Evolutionary conservation across 2,329 filamentous ascomycete genomes (phyloP).

Genomic region (Pyrenophora teres): DNA sequence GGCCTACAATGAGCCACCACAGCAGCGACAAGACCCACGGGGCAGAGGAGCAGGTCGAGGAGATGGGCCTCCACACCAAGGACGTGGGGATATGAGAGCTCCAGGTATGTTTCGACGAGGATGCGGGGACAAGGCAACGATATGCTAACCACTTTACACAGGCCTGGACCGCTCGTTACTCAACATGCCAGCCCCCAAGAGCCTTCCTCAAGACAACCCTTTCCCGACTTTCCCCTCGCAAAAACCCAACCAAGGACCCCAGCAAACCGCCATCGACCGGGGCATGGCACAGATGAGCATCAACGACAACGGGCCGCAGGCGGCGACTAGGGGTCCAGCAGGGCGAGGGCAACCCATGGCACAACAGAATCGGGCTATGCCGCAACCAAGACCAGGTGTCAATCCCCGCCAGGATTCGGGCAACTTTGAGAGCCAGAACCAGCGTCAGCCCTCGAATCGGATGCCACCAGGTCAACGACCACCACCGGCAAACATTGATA

Average conservation of each 20-base stretch:
- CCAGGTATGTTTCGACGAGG: slow-evolving; percentile 30
- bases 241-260: slow-evolving; percentile 19
- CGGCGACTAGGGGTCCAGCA: slow-evolving; percentile 22
- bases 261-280: slow-evolving; percentile 35
- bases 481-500: slow-evolving; percentile 29
- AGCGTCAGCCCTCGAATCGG: slow-evolving; percentile 32
- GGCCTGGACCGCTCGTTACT: slow-evolving; percentile 39
- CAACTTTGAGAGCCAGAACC: slow-evolving; percentile 39
- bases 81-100: slow-evolving; percentile 32
- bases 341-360: slow-evolving; percentile 30
- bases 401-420: slow-evolving; percentile 43
- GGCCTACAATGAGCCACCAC: slow-evolving; percentile 29
- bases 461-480: slow-evolving; percentile 31
- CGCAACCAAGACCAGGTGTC: slow-evolving; percentile 24
- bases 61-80: slow-evolving; percentile 30
- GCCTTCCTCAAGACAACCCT: slow-evolving; percentile 51
- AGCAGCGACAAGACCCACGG: slow-evolving; percentile 35
- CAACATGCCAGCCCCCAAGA: slow-evolving; percentile 34
- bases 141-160: slow-evolving; percentile 21
- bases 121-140: not conserved
- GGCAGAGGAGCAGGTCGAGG: slow-evolving; percentile 31
- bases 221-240: slow-evolving; percentile 54
- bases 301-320: slow-evolving; percentile 24
- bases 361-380: slow-evolving; percentile 29
- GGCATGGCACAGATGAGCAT: slow-evolving; percentile 46